Evolutionary conservation across 768 basidiomycete genomes (phyloP).

Genomic region (Candolleomyces efflorescens): DNA sequence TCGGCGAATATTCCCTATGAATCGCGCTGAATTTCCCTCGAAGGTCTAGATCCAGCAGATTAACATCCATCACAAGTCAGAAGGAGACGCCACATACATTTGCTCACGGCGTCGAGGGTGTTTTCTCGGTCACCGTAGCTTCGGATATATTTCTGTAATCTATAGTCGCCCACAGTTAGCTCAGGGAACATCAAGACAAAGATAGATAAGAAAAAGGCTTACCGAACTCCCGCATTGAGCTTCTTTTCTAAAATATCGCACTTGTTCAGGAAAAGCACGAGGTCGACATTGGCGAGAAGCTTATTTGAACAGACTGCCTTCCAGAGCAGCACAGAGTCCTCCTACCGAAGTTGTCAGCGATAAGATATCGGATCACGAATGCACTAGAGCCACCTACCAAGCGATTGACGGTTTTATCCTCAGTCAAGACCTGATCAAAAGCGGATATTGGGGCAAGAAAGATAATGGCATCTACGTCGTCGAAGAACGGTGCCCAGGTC

Average conservation of each 20-base stretch:
- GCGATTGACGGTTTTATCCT: constrained; percentile 59
- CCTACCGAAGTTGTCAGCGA: constrained; percentile 32
- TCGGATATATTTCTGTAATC: constrained; percentile 65
- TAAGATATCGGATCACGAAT: constrained; percentile 1
- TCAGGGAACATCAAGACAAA: neutral
- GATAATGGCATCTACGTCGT: constrained; percentile 71
- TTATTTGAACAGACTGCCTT: constrained; percentile 82
- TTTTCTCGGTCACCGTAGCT: constrained; percentile 71
- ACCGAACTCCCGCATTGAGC: constrained; percentile 54
- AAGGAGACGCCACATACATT: constrained; percentile 46
- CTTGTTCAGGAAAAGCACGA: constrained; percentile 86
- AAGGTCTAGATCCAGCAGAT: constrained; percentile 44
- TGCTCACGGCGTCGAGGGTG: constrained; percentile 64
- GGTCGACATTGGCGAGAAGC: constrained; percentile 72
- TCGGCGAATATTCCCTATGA: constrained; percentile 70
- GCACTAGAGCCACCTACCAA: constrained; percentile 31
- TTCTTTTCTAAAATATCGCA: constrained; percentile 79
- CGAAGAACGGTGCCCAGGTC: constrained; percentile 70
- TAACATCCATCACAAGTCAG: neutral
- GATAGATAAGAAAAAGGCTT: constrained; percentile 12
- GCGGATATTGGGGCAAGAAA: constrained; percentile 75
- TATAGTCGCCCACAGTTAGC: constrained; percentile 12
- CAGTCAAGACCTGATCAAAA: constrained; percentile 67
- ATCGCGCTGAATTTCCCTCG: constrained; percentile 71
- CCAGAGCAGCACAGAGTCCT: constrained; percentile 89